Base-by-base conservation (phyloP, 371 early-diverging fungal species). In the Chytridiales sp. region DNA sequence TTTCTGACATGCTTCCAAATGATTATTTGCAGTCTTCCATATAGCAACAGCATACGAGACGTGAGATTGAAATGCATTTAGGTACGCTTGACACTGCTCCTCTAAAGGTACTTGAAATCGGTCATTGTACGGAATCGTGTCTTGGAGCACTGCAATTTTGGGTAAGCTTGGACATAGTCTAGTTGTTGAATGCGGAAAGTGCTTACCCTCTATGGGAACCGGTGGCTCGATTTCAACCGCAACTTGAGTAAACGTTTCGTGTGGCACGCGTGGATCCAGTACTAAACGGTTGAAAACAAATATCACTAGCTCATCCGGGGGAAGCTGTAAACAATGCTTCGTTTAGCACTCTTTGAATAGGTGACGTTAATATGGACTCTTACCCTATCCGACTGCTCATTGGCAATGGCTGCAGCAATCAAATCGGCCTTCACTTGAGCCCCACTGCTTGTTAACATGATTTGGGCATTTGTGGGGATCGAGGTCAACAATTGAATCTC, bases 211-310 rank as follows among this genome's bases (percentile, higher is more conserved):
- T 4, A 38, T 6, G 6, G 52, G 52, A 35, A 51, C 52, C 5
- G 38, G 52, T 6, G 52, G 52, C 38, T 51, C 52, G 17, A 51
- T 51, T 38, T 51, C 52, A n/a, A 51, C 52, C 4, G 29, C 13
- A 15, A 6, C 32, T 13, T n/a, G 9, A 19, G 13, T 24, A 11
- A 51, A 6, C 19, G 24, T 4, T 11, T 19, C 22, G n/a, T 44
- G 44, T 22, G 44, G 22, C 22, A 24, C 9, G 8, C 22, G 44
- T 13, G 49, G 49, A 51, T 51, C 29, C n/a, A 51, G 38, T 17
- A 36, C 9, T 4, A 51, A 24, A 11, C 52, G 34, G 24, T 51
- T 51, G 38, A 51, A 51, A 4, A 51, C 52, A 24, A 35, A 51
- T 6, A 51, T 36, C 6, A 51, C 38, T 4, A 51, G 52, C 17